phyloP scores from a whole-genome alignment of 2,329 filamentous ascomycete species.

The Beauveria sp. region DNA sequence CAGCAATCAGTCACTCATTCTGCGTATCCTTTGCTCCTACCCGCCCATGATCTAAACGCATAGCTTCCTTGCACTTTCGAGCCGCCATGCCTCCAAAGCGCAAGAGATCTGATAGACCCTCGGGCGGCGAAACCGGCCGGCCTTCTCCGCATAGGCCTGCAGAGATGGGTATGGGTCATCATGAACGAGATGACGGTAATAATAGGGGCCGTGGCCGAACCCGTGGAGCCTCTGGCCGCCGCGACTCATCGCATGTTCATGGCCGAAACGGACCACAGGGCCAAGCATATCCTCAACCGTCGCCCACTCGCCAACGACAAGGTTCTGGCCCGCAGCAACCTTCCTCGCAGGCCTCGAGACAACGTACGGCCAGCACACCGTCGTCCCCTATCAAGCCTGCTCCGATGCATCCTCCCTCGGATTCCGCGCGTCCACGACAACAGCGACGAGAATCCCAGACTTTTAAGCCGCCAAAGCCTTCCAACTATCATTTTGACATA shows the following conservation, averaged over 20 bases:
- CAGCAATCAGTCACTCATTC: neutral
- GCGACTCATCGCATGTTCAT: conserved; percentile 40
- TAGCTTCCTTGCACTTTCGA: conserved; percentile 14
- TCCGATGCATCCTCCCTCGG: neutral
- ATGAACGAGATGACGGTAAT: conserved; percentile 47
- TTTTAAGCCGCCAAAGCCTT: conserved; percentile 26
- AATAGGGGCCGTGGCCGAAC: conserved; percentile 40
- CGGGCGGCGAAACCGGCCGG: conserved; percentile 39
- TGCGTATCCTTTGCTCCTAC: neutral
- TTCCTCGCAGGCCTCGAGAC: neutral
- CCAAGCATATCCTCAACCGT: conserved; percentile 16
- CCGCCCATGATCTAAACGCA: conserved; percentile 27
- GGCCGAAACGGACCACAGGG: conserved; percentile 16
- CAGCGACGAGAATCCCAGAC: conserved; percentile 1
- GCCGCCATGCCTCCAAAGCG: conserved; percentile 50
- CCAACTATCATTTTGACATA: conserved; percentile 64
- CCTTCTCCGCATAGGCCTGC: conserved; percentile 57
- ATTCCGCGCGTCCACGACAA: conserved; percentile 14
- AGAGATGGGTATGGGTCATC: conserved; percentile 47
- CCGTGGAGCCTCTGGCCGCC: conserved; percentile 41
- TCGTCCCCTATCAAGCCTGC: neutral
- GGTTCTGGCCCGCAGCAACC: conserved; percentile 4
- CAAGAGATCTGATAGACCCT: conserved; percentile 47
- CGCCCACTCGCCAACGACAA: conserved; percentile 7
- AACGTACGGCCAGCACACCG: neutral